These are phyloP conservation scores for Rhynchosporium graminicola DNA, from an alignment of 2,329 filamentous ascomycete species.

Conservation along the genomic window DNA sequence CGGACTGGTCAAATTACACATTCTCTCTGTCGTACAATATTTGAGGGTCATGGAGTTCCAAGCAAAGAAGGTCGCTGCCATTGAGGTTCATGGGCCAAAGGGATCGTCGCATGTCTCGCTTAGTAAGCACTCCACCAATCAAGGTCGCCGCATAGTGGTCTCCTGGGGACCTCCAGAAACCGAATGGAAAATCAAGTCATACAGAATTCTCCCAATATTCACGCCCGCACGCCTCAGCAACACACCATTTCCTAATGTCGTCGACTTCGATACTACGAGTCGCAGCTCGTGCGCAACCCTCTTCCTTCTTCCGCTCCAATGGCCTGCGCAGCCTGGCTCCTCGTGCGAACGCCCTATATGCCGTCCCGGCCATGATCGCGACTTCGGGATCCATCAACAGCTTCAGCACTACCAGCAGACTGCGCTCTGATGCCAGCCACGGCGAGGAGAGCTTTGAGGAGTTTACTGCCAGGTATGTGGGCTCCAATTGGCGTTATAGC, in stretches of 20 bases:
- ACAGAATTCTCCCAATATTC: slow-evolving; percentile 19
- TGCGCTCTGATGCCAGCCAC: slow-evolving; percentile 59
- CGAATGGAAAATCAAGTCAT: slow-evolving; percentile 18
- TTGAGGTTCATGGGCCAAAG: slow-evolving; percentile 4
- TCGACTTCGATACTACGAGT: slow-evolving; percentile 69
- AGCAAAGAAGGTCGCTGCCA: no score
- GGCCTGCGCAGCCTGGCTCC: slow-evolving; percentile 57
- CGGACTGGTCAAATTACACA: no score
- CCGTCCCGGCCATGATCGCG: slow-evolving; percentile 52
- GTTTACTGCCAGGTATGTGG: slow-evolving; percentile 87
- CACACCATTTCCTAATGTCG: slow-evolving; percentile 54
- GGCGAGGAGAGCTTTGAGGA: slow-evolving; percentile 98
- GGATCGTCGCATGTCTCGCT: not conserved
- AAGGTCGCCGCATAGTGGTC: not conserved
- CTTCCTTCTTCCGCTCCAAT: slow-evolving; percentile 64
- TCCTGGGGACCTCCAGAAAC: slow-evolving; percentile 3
- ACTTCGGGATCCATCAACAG: slow-evolving; percentile 51
- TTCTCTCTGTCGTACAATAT: no score
- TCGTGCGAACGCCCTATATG: slow-evolving; percentile 55
- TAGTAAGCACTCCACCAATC: slow-evolving; percentile 12
- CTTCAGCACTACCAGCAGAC: slow-evolving; percentile 62
- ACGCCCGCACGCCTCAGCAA: slow-evolving; percentile 26
- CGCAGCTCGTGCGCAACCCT: slow-evolving; percentile 64
- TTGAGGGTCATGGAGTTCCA: no score
- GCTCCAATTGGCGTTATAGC: slow-evolving; percentile 28